Evolutionary conservation across 225 moss, liverwort and hornwort genomes (phyloP).

Genomic region (Pseudoscleropodium purum): DNA sequence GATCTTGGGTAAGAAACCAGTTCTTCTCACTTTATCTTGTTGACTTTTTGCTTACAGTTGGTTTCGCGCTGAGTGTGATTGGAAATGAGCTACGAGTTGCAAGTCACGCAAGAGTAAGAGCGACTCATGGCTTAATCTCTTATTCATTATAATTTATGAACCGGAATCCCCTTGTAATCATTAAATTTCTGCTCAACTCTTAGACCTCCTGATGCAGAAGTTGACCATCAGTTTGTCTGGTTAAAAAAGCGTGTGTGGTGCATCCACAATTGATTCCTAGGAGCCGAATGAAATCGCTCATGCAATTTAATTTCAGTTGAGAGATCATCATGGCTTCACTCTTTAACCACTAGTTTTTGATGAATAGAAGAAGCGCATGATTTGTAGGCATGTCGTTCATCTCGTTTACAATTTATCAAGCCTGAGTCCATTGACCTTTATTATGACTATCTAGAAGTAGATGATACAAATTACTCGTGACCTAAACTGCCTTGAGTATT

Average conservation of each 20-base stretch:
- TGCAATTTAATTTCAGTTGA: not conserved
- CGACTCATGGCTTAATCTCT: not conserved
- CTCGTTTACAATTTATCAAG: not conserved
- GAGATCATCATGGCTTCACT: not conserved
- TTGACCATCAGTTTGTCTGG: not conserved
- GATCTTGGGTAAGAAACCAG: slow-evolving; percentile 68
- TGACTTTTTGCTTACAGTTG: not conserved
- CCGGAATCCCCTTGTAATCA: not conserved
- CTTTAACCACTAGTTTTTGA: not conserved
- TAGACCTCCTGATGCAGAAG: not conserved
- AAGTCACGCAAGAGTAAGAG: not conserved
- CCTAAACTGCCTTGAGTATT: not conserved
- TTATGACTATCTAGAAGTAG: not conserved
- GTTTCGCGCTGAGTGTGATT: not conserved
- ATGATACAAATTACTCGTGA: not conserved
- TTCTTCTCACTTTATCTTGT: not conserved
- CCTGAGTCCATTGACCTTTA: not conserved
- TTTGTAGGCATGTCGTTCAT: not conserved
- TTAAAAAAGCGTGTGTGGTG: not conserved
- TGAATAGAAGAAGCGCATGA: not conserved
- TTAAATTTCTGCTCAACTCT: not conserved
- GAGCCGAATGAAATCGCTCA: not conserved
- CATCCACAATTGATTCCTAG: not conserved
- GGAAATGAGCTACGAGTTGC: not conserved
- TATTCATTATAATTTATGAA: not conserved